Evolutionary conservation across 1,284 basidiomycete species (phyloP).

Genomic region (Cystobasidium pallidum): DNA sequence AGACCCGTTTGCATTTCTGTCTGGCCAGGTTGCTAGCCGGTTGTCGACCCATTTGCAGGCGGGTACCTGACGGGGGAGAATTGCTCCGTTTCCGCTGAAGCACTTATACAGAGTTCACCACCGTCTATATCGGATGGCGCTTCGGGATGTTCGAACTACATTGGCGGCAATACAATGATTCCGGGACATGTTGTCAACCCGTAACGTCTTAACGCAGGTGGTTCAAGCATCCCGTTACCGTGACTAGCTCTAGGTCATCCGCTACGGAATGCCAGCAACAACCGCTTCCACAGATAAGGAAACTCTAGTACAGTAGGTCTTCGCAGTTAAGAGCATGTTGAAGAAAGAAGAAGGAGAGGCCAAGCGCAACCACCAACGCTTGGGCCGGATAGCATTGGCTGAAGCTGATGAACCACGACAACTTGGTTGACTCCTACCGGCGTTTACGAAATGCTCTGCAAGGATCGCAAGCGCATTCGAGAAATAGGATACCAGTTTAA

Average conservation of each 20-base stretch:
- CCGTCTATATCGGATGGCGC: neutral
- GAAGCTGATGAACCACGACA: conserved; percentile 35
- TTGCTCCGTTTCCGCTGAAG: conserved; percentile 26
- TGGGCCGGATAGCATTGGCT: neutral
- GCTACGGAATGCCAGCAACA: neutral
- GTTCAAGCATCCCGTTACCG: neutral
- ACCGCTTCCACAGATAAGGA: neutral
- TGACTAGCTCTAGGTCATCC: neutral
- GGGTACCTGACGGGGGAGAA: conserved; percentile 25
- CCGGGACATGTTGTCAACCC: neutral
- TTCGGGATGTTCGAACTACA: neutral
- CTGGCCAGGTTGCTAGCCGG: conserved; percentile 24
- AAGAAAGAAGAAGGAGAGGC: neutral
- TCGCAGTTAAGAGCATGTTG: conserved; percentile 28
- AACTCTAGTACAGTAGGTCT: conserved; percentile 12
- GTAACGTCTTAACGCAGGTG: too few relatives aligned
- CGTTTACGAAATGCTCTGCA: conserved; percentile 12
- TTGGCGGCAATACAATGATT: neutral
- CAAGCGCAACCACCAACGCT: neutral
- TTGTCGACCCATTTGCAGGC: conserved; percentile 28
- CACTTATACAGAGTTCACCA: conserved; percentile 26
- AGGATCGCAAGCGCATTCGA: conserved; percentile 17
- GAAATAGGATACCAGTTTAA: neutral
- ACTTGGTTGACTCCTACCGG: conserved; percentile 26
- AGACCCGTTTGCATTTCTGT: conserved; percentile 35